Evolutionary conservation across 2,329 filamentous ascomycete species (phyloP), one percentile per base, ranked within the genome.

Genomic region (Pseudocercospora fuligena): DNA sequence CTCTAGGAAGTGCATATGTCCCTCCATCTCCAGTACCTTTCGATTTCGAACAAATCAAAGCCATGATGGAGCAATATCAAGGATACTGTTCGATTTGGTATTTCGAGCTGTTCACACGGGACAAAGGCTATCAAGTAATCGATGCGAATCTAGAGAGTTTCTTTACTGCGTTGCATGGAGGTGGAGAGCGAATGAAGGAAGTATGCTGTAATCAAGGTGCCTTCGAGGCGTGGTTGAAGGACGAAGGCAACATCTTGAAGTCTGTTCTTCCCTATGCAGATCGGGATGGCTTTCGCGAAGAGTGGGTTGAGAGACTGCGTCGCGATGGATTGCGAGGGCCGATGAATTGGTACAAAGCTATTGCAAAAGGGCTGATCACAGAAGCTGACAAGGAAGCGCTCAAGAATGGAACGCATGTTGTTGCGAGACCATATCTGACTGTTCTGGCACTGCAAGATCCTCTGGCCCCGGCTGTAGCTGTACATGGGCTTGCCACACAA

Each of bases 61-160:
- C 68, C 2, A 21, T 73, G 23, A 76, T 75, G 0, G 72, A 78
- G 56, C 65, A 78, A 62, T 49, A 58, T 0, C 75, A 79, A n/a
- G 83, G 83, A 9, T 75, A 77, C 43, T 73, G 77, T 8, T 49
- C 74, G 1, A 78, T 75, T 27, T 74, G 77, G 56, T 85, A 85
- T 73, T 84, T 82, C 80, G 70, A 80, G 61, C 76, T 84, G 14
- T 81, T 84, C 68, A 76, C 75, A 1, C 77, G 78, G 0, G 72
- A 77, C 0, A 80, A 83, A 29, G 80, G 78, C 1, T 71, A 77
- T 3, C 70, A 70, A 1, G 31, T 83, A 16, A 72, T 85, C 14
- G 67, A 69, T 25, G 59, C 61, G 9, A 54, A 61, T 31, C 46
- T 67, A 0, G 67, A 67, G 16, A 40, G 60, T 1, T 67, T 69